phyloP scores from a whole-genome alignment of 1,139 yeast species.

The Saccharomyces hybrid region DNA sequence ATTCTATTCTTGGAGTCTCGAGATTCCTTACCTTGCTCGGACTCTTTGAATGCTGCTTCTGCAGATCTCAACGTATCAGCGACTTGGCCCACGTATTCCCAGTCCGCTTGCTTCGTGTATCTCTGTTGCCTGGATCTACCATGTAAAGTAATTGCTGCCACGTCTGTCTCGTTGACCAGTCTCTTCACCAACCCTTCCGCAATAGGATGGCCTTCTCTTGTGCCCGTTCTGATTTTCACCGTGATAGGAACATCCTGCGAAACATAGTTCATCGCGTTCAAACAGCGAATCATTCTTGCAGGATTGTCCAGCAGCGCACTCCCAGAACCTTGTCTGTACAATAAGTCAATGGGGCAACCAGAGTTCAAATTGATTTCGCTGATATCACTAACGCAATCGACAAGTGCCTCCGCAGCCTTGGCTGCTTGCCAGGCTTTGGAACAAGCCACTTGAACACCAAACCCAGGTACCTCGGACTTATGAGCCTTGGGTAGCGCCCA shows the following conservation, averaged over 20 bases:
- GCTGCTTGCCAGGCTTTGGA: constrained; percentile 90
- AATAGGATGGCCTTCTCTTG: constrained; percentile 76
- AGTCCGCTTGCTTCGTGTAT: constrained; percentile 83
- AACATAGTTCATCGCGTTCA: constrained; percentile 82
- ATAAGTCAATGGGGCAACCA: constrained; percentile 94
- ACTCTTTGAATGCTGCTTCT: constrained; percentile 40
- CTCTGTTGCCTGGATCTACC: constrained; percentile 96
- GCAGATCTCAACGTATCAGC: constrained; percentile 59
- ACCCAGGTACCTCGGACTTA: constrained; percentile 70
- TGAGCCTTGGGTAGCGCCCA: constrained; percentile 98
- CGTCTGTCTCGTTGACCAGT: constrained; percentile 67
- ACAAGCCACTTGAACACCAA: constrained; percentile 90
- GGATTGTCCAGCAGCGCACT: constrained; percentile 90
- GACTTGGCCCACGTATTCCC: constrained; percentile 78
- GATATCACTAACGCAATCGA: constrained; percentile 33
- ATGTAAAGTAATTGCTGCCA: constrained; percentile 87
- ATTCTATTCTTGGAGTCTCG: constrained; percentile 38
- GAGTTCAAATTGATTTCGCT: constrained; percentile 85
- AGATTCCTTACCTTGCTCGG: constrained; percentile 46
- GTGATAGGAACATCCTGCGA: constrained; percentile 89
- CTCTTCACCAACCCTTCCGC: constrained; percentile 70
- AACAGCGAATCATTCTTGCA: constrained; percentile 64
- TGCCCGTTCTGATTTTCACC: constrained; percentile 86
- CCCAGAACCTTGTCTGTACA: constrained; percentile 92
- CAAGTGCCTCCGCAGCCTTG: constrained; percentile 77